Evolutionary conservation across 78 protist genomes (phyloP).

Genomic region (Bodo saltans): DNA sequence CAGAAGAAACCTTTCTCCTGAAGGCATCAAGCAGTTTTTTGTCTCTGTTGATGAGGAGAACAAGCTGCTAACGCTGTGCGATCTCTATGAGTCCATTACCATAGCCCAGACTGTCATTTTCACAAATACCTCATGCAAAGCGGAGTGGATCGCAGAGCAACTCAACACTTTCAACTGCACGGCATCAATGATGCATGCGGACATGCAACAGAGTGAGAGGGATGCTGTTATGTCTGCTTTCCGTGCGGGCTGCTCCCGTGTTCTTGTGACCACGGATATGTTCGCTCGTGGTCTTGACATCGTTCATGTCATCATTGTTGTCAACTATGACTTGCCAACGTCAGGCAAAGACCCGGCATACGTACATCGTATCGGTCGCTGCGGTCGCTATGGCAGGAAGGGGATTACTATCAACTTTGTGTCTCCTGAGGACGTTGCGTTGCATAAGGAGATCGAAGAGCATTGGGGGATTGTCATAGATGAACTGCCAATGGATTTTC

Average conservation of each 20-base stretch:
- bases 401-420: slow-evolving; percentile 83
- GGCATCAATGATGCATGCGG: slow-evolving; percentile 36
- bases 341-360: slow-evolving; percentile 31
- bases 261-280: slow-evolving; percentile 72
- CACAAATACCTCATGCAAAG: slow-evolving; percentile 55
- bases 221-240: slow-evolving; percentile 23
- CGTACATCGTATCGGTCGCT: slow-evolving; percentile 69
- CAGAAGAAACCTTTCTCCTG: background rate
- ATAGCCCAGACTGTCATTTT: slow-evolving; percentile 78
- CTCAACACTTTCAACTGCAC: background rate
- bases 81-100: slow-evolving; percentile 53
- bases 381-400: slow-evolving; percentile 81
- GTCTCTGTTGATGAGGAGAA: slow-evolving; percentile 30
- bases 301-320: slow-evolving; percentile 40
- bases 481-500: slow-evolving; percentile 32
- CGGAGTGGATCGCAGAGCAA: background rate
- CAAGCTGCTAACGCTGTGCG: slow-evolving; percentile 53
- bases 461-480: slow-evolving; percentile 42
- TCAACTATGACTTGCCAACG: slow-evolving; percentile 52
- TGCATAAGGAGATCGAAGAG: slow-evolving; percentile 64
- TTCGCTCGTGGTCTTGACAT: slow-evolving; percentile 79
- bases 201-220: slow-evolving; percentile 37
- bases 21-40: slow-evolving; percentile 74
- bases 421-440: slow-evolving; percentile 46
- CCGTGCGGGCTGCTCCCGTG: slow-evolving; percentile 27